phyloP scores from a whole-genome alignment of 2,329 filamentous ascomycete genomes.

The Trichophyton schoenleinii region DNA sequence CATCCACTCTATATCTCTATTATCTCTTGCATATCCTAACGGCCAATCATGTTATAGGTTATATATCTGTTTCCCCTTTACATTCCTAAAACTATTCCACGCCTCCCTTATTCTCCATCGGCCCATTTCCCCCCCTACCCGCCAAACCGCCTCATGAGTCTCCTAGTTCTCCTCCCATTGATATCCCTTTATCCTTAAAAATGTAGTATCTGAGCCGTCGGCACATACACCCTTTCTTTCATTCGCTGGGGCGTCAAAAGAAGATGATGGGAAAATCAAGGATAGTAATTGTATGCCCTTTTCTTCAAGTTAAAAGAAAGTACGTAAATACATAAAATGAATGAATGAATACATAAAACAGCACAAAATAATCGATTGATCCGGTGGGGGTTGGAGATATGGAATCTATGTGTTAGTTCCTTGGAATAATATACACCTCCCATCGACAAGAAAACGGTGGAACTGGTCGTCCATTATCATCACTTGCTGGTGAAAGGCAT shows the following conservation, averaged over 20 bases:
- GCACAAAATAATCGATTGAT: not conserved
- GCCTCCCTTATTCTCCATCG: not conserved
- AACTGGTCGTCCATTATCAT: no score
- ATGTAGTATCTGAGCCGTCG: not conserved
- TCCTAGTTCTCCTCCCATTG: not conserved
- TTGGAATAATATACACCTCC: not conserved
- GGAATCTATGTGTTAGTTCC: not conserved
- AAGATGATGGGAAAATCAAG: not conserved
- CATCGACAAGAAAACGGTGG: no score
- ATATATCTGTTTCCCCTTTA: not conserved
- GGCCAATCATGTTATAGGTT: constrained; percentile 1
- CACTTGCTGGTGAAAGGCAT: no score
- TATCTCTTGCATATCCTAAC: not conserved
- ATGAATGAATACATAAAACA: not conserved
- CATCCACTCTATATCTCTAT: not conserved
- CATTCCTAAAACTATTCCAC: not conserved
- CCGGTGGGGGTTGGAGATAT: not conserved
- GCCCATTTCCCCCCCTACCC: not conserved
- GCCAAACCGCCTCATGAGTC: not conserved
- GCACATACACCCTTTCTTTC: not conserved
- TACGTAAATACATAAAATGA: no score
- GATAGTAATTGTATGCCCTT: not conserved
- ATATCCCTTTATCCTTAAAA: not conserved
- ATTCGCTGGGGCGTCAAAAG: not conserved
- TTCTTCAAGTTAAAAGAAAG: not conserved